Conservation (phyloP, 768 basidiomycete genomes). For the Termitomyces sp. region DNA sequence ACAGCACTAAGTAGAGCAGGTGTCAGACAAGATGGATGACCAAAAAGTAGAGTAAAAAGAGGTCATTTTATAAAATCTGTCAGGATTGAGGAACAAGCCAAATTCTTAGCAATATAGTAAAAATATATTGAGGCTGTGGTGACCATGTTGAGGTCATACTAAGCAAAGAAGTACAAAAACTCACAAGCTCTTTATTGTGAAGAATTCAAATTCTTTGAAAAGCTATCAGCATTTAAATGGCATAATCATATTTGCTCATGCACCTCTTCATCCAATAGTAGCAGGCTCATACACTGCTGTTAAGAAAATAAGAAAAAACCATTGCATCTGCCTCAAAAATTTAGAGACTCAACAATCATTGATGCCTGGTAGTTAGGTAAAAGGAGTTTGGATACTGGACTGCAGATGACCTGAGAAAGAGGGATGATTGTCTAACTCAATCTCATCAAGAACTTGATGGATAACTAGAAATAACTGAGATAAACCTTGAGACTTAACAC, state of each 20-base stretch:
- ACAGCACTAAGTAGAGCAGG: conserved; percentile 45
- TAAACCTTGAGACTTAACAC: too few relatives aligned
- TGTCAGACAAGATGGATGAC: conserved; percentile 42
- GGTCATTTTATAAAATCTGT: conserved; percentile 43
- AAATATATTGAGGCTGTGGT: conserved; percentile 50
- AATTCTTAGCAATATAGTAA: conserved; percentile 51
- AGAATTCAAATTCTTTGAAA: conserved; percentile 33
- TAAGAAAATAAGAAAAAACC: too few relatives aligned
- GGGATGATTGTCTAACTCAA: too few relatives aligned
- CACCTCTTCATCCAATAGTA: too few relatives aligned
- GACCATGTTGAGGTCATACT: conserved; percentile 4
- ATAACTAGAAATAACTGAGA: too few relatives aligned
- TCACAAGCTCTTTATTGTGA: conserved; percentile 34
- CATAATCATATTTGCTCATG: conserved; percentile 10
- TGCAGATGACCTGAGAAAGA: too few relatives aligned
- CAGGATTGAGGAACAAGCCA: conserved; percentile 58
- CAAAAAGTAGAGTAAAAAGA: conserved; percentile 44
- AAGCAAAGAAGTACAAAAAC: conserved; percentile 7
- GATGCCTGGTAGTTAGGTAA: too few relatives aligned
- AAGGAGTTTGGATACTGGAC: too few relatives aligned
- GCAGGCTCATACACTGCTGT: too few relatives aligned
- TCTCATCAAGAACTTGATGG: too few relatives aligned
- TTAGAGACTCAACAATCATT: too few relatives aligned
- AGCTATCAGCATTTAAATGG: neutral
- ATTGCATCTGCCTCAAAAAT: too few relatives aligned